Evolutionary conservation across 805 yeast genomes (phyloP), one percentile per base, ranked within the genome.

Genomic region (Starmerella geochares): DNA sequence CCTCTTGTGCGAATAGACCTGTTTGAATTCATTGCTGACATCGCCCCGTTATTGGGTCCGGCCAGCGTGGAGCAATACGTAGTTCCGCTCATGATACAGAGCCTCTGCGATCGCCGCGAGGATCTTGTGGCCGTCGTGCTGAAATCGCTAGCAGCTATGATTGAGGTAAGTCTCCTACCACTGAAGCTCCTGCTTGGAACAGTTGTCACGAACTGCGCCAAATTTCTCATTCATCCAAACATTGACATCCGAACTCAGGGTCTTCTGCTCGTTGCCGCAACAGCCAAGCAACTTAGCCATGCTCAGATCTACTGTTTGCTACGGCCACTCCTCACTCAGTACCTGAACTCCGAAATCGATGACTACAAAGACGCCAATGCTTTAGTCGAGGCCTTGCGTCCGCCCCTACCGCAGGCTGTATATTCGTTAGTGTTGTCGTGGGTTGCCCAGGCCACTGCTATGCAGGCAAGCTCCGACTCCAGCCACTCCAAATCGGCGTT

Each of bases 301-400:
- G 92, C 96, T 0, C 96, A 92, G 57, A 67, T 78, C 10, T 86
- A 82, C 58, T 90, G 97, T 60, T 73, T 86, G 62, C 67, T 88
- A 5, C 82, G 85, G 53, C 97, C 96, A 0, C 71, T 85, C 31
- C 74, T 92, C 10, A 73, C 85, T 52, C 81, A 86, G 0, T 86
- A 75, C 60, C 75, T 92, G 60, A 78, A 77, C 31, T 81, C 86
- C 61, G 96, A 90, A 57, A 74, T 88, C 1, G 69, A 79, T 1
- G 81, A 75, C 36, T 79, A 85, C 56, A 66, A 74, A 1, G 80
- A 87, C 77, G 76, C 79, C 14, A 71, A 78, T 1, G 65, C 90
- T 37, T 77, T 80, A 51, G 78, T 84, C 3, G 77, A 84, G 56
- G 72, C 82, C 0, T 47, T 52, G 42, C 80, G 81, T 49, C 73